Evolutionary conservation across 2,329 filamentous ascomycete species (phyloP).

Genomic region (Kalaharituber pfeilii): DNA sequence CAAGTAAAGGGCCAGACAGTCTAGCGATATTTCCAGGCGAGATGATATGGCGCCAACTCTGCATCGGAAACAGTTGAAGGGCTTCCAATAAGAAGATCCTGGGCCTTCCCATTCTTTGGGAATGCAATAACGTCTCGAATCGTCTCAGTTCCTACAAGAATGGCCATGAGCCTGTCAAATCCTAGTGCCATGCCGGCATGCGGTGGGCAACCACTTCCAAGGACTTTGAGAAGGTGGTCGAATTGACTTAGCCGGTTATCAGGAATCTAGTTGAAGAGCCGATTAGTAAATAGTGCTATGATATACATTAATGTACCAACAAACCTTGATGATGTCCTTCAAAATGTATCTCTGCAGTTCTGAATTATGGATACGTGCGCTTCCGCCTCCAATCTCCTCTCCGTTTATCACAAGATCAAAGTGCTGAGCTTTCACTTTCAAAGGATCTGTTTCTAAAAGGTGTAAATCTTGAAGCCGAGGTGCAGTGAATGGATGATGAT

Average conservation of each 20-base stretch:
- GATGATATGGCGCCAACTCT: neutral
- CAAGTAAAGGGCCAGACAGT: too few relatives aligned
- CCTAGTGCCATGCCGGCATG: constrained; percentile 88
- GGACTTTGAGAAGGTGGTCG: constrained; percentile 62
- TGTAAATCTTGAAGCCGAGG: constrained; percentile 62
- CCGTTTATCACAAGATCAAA: constrained; percentile 96
- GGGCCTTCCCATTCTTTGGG: constrained; percentile 79
- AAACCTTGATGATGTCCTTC: constrained; percentile 53
- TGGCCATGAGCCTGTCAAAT: constrained; percentile 68
- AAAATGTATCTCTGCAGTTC: constrained; percentile 72
- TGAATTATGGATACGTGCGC: constrained; percentile 74
- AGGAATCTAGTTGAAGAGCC: constrained; percentile 26
- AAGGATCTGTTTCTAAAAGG: constrained; percentile 52
- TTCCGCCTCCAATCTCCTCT: constrained; percentile 83
- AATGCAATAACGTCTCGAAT: constrained; percentile 93
- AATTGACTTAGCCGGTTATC: constrained; percentile 61
- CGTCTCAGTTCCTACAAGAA: constrained; percentile 58
- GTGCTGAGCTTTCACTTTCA: constrained; percentile 61
- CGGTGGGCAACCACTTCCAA: constrained; percentile 75
- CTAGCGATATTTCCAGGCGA: too few relatives aligned
- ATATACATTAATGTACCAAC: neutral
- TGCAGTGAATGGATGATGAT: constrained; percentile 91
- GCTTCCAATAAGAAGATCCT: constrained; percentile 66
- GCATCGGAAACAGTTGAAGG: constrained; percentile 33
- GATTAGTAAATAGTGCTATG: neutral